Conservation (phyloP, 371 early-diverging fungal species). For the Coemansia sp. region DNA sequence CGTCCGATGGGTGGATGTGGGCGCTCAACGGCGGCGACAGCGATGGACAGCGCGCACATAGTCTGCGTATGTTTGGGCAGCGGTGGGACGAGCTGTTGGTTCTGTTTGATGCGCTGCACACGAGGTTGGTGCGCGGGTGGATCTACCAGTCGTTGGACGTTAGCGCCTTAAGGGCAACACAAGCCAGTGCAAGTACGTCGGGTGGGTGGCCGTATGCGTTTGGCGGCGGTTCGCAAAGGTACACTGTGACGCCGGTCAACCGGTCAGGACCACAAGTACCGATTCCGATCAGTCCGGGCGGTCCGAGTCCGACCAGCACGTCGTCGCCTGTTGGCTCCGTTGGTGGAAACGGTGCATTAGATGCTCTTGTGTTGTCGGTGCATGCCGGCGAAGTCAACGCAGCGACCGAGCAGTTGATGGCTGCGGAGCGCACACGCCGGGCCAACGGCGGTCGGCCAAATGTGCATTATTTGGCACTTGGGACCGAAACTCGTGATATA, state of each 20-base stretch:
- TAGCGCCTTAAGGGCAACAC: constrained; percentile 11
- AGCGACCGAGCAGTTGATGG: constrained; percentile 44
- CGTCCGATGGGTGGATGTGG: constrained; percentile 35
- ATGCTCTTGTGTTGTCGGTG: constrained; percentile 36
- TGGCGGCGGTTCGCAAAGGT: constrained; percentile 16
- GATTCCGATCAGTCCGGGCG: constrained; percentile 13
- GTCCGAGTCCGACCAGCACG: neutral
- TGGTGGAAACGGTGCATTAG: constrained; percentile 26
- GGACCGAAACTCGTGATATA: constrained; percentile 29
- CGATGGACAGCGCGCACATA: constrained; percentile 33
- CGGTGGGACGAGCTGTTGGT: constrained; percentile 33
- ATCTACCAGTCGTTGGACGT: constrained; percentile 33
- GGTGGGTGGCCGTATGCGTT: constrained; percentile 15
- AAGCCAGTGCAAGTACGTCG: neutral
- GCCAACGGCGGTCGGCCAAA: neutral
- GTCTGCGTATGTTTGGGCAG: constrained; percentile 40
- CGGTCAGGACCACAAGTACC: constrained; percentile 14
- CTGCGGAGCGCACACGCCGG: constrained; percentile 20
- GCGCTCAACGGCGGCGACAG: constrained; percentile 24
- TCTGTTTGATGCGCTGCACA: constrained; percentile 28
- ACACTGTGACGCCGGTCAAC: constrained; percentile 14
- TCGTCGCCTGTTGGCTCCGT: neutral
- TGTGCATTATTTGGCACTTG: constrained; percentile 31
- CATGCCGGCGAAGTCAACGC: constrained; percentile 40
- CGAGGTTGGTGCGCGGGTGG: constrained; percentile 44